These are phyloP conservation scores for Pythium angustatum DNA, from an alignment of 352 stramenopile genomes.

Conservation along the genomic window DNA sequence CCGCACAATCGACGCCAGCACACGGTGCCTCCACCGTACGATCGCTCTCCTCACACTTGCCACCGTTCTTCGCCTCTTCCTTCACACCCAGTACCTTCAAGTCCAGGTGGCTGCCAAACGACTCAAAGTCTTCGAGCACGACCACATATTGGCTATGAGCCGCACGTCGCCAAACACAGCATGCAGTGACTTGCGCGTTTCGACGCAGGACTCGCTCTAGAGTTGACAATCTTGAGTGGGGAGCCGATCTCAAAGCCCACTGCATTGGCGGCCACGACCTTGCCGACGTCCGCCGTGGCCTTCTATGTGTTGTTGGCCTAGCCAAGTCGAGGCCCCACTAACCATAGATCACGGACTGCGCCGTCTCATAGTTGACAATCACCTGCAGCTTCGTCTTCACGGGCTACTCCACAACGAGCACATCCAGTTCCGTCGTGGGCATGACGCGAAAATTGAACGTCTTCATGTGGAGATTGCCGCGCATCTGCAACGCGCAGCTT, in stretches of 20 bases:
- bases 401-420: constrained; percentile 64
- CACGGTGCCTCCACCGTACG: background rate
- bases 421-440: constrained; percentile 67
- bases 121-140: constrained; percentile 86
- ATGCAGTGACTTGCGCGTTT: constrained; percentile 72
- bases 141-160: constrained; percentile 86
- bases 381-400: constrained; percentile 70
- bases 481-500: constrained; percentile 85
- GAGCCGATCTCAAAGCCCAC: constrained; percentile 85
- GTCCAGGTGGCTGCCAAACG: constrained; percentile 81
- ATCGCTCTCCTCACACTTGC: background rate
- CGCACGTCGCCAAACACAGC: constrained; percentile 86
- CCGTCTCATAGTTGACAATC: constrained; percentile 84
- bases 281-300: constrained; percentile 71
- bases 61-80: background rate
- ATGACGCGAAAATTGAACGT: constrained; percentile 87
- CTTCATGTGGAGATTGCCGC: constrained; percentile 88
- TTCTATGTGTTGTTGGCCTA: constrained; percentile 85
- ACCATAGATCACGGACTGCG: constrained; percentile 82
- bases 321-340: constrained; percentile 85
- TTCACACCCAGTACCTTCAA: background rate
- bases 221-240: constrained; percentile 84
- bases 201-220: constrained; percentile 68
- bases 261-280: constrained; percentile 72
- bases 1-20: background rate